Percentiles rank a stretch among this genome's conserved stretches.
Conservation (phyloP, 2,329 filamentous ascomycete species). For the Neoarthrinium moseri region DNA sequence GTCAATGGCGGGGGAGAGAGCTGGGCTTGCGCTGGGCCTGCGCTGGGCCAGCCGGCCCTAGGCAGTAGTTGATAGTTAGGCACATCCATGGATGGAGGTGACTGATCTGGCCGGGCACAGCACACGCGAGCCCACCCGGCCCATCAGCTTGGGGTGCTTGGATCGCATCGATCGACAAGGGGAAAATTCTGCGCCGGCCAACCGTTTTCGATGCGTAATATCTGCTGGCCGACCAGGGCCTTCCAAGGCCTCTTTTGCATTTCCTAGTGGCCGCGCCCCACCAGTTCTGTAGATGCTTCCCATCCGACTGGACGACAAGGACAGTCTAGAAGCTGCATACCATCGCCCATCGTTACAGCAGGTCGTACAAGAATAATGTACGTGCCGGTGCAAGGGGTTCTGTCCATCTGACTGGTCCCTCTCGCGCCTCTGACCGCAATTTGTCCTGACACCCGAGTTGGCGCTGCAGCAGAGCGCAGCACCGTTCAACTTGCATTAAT, state of each 20-base stretch:
- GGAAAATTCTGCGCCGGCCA: slow-evolving; percentile 1
- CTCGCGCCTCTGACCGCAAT: too few species aligned
- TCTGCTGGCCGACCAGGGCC: background rate
- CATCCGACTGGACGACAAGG: background rate
- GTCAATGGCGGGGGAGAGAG: background rate
- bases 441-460: too few species aligned
- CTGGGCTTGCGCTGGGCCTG: background rate
- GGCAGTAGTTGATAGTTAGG: background rate
- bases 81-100: background rate
- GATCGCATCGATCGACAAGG: slow-evolving; percentile 6
- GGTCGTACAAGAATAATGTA: background rate
- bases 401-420: too few species aligned
- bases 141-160: background rate
- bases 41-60: background rate
- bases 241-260: background rate
- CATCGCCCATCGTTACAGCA: background rate
- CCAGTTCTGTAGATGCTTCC: background rate
- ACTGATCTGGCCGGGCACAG: slow-evolving; percentile 1
- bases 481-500: too few species aligned
- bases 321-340: too few species aligned
- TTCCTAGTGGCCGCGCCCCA: slow-evolving; percentile 4
- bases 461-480: too few species aligned
- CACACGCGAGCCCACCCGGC: background rate
- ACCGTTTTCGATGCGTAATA: slow-evolving; percentile 2
- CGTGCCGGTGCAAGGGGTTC: background rate